Base-by-base conservation (phyloP, 2,329 filamentous ascomycete genomes). In the Zymoseptoria pseudotritici region DNA sequence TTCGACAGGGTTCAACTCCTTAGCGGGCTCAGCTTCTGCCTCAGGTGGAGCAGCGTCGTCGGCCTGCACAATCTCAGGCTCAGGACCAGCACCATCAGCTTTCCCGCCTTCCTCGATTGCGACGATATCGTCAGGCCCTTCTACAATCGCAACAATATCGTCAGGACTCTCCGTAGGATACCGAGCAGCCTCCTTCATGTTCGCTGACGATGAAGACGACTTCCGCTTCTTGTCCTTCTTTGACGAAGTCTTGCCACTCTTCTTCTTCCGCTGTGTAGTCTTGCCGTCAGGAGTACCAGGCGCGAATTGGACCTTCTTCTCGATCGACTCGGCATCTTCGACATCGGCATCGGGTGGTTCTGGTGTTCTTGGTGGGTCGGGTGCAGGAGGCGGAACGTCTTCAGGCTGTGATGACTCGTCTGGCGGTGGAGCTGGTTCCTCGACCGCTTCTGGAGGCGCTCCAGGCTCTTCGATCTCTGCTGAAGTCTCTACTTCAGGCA, bases 281-380 rank as follows among this genome's bases (percentile, higher is more conserved):
- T 65, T 67, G 1, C 65, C 67, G 19, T 71, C 68, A 3, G 67
- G 64, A 6, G 68, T 71, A 8, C 65, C 68, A 24, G 68, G 66
- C 17, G 69, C 67, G 36, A 69, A 70, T 58, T 62, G 64, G 1
- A 70, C 69, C 26, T 65, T 66, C 53, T 69, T 70, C 46, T 68
- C 65, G 17, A 7, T 17, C 2, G 36, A 46, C n/a, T 61, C 62
- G 31, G 58, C 54, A 22, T 64, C 63, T 11, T 63, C 63, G n/a
- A 55, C n/a, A 8, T 63, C 63, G 1, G 55, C 53, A 6, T 56
- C 53, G 50, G 58, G 57, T 4, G 36, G 36, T 24, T 57, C 51
- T 21, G 36, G 22, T 13, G 29, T 9, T 9, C 20, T 19, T 24
- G 60, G 60, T n/a, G 60, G 57, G 24, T 62, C 60, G 8, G 60